Base-by-base conservation (phyloP, 78 protist species). In the Cavenderia fasciculata region DNA sequence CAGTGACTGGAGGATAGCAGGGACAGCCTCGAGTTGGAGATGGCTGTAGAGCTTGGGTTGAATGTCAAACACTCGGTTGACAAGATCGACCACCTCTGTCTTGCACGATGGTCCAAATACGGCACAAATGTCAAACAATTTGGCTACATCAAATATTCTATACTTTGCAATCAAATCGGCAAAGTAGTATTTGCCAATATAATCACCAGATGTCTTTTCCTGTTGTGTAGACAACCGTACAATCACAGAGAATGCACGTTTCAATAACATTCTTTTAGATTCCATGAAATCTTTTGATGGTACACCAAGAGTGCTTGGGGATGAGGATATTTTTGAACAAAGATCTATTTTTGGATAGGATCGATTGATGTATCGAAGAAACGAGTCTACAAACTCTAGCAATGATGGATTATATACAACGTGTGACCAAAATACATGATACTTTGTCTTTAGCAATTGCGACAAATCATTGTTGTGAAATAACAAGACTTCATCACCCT, bases 381-480 rank as follows among this genome's bases (percentile, higher is more conserved):
- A 79, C 14, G 54, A 33, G 49, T 79, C 88, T 3, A 79, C 11
- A 57, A 79, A 66, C 3, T 79, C 88, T 0, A 18, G 16, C 14
- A 79, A 7, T 7, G 76, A 34, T 33, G 62, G 18, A 29, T 79
- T 79, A 14, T 29, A 66, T 6, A 79, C 27, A 4, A 52, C 4
- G n/a, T 79, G 88, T 1, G 65, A 34, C 90, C 90, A 82, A 56
- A 82, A 82, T 29, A 57, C 49, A 65, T 82, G 51, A 51, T 82
- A 68, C 27, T 44, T 25, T 27, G 43, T 54, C 73, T 82, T 82
- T 65, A 82, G 31, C 16, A 82, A 56, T 21, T 47, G 36, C 11
- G 90, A 65, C 11, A 82, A 14, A 43, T 82, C 90, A n/a, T 56
- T 18, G 43, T 82, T 82, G n/a, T 68, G 41, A 11, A 44, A 52